These are phyloP conservation scores for Scedosporium boydii DNA, from an alignment of 2,329 filamentous ascomycete genomes.

Conservation along the genomic window DNA sequence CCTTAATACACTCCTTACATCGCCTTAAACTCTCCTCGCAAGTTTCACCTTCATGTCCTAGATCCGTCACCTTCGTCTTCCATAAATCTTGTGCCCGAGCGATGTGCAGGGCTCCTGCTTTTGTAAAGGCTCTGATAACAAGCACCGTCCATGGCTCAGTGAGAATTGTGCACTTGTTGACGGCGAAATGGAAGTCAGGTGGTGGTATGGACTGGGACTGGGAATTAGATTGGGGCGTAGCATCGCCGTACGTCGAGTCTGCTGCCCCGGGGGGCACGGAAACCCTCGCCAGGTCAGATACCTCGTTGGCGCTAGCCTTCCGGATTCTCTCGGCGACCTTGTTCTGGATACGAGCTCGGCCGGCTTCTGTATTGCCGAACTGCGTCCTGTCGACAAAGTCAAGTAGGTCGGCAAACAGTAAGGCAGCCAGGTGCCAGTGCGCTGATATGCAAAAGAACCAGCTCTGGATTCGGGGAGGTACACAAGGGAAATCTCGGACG, in stretches of 20 bases:
- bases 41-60: constrained; percentile 13
- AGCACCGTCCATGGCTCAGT: constrained; percentile 52
- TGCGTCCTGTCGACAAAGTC: constrained; percentile 35
- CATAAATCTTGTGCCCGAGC: constrained; percentile 20
- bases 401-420: constrained; percentile 45
- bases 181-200: constrained; percentile 39
- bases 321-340: constrained; percentile 30
- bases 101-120: constrained; percentile 30
- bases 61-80: constrained; percentile 14
- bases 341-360: constrained; percentile 16
- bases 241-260: constrained; percentile 9
- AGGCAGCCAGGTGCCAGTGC: constrained; percentile 47
- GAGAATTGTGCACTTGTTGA: constrained; percentile 44
- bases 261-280: constrained; percentile 25
- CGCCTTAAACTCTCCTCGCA: constrained; percentile 21
- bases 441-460: constrained; percentile 50
- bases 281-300: constrained; percentile 38
- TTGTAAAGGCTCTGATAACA: constrained; percentile 41
- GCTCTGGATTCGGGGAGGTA: constrained; percentile 45
- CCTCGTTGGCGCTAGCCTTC: constrained; percentile 30
- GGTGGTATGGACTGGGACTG: constrained; percentile 13
- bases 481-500: constrained; percentile 34
- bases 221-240: neutral
- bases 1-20: constrained; percentile 39
- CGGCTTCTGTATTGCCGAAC: constrained; percentile 17